phyloP scores from a whole-genome alignment of 1,139 yeast genomes.

The Yamadazyma trypodendri region DNA sequence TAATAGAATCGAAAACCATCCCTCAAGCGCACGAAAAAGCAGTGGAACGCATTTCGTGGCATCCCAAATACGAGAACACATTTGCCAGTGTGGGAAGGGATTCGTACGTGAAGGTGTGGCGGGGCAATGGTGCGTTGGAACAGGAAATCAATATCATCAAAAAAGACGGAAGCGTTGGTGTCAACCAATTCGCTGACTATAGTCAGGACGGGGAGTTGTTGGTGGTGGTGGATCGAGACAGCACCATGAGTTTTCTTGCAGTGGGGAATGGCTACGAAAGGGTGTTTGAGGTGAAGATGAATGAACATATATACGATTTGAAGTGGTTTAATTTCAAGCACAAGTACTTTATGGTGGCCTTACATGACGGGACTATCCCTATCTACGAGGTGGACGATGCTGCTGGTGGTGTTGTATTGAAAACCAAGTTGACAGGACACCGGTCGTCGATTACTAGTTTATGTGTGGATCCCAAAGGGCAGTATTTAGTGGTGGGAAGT shows the following conservation, averaged over 20 bases:
- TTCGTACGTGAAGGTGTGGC: conserved; percentile 57
- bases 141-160: conserved; percentile 30
- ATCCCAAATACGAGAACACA: conserved; percentile 49
- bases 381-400: conserved; percentile 22
- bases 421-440: conserved; percentile 44
- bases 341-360: conserved; percentile 35
- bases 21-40: conserved; percentile 46
- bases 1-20: conserved; percentile 35
- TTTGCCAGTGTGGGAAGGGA: conserved; percentile 65
- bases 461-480: conserved; percentile 59
- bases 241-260: conserved; percentile 26
- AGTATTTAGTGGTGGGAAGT: conserved; percentile 57
- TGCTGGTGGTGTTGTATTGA: conserved; percentile 20
- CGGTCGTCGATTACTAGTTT: conserved; percentile 53
- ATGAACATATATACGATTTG: conserved; percentile 36
- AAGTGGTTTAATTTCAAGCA: conserved; percentile 37
- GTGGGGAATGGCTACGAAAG: conserved; percentile 26
- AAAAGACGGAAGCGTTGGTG: conserved; percentile 11
- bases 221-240: conserved; percentile 45
- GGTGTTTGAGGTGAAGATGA: conserved; percentile 22
- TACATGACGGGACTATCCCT: conserved; percentile 35
- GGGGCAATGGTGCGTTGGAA: conserved; percentile 37
- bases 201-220: conserved; percentile 55
- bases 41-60: conserved; percentile 58
- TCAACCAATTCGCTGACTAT: conserved; percentile 40